phyloP scores from a whole-genome alignment of 371 early-diverging fungal species.

The Mortierella sp. region DNA sequence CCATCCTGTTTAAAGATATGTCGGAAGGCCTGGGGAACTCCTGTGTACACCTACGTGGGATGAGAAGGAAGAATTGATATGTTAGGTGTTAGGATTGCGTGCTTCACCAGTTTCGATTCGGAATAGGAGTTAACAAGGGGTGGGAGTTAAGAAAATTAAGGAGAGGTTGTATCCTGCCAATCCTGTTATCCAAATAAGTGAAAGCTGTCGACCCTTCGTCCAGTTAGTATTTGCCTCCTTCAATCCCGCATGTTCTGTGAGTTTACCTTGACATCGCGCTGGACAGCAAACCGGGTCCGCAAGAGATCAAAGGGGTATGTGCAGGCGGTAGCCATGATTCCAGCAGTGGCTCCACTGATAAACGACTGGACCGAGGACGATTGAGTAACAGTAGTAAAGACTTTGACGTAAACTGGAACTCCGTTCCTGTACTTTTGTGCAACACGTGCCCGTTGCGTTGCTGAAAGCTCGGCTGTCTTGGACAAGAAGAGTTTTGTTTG shows the following conservation, averaged over 20 bases:
- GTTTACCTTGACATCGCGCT: conserved; percentile 69
- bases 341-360: conserved; percentile 81
- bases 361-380: conserved; percentile 66
- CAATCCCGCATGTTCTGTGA: not conserved
- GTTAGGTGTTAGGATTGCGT: not conserved
- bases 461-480: conserved; percentile 16
- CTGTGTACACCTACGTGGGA: conserved; percentile 67
- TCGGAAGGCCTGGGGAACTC: conserved; percentile 72
- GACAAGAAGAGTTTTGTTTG: conserved; percentile 61
- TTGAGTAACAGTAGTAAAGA: conserved; percentile 12
- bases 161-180: not conserved
- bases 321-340: conserved; percentile 79
- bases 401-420: not conserved
- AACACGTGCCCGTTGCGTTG: conserved; percentile 13
- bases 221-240: not conserved
- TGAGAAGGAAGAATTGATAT: not conserved
- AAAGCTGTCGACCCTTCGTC: too few relatives aligned
- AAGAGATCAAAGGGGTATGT: conserved; percentile 97
- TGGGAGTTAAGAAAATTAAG: not conserved
- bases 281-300: conserved; percentile 93
- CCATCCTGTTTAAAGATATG: conserved; percentile 83
- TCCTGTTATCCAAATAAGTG: not conserved
- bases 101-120: too few relatives aligned
- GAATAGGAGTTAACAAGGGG: not conserved
- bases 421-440: conserved; percentile 1